Evolutionary conservation across 345 rosid species (phyloP).

Genomic region (Punica granatum): DNA sequence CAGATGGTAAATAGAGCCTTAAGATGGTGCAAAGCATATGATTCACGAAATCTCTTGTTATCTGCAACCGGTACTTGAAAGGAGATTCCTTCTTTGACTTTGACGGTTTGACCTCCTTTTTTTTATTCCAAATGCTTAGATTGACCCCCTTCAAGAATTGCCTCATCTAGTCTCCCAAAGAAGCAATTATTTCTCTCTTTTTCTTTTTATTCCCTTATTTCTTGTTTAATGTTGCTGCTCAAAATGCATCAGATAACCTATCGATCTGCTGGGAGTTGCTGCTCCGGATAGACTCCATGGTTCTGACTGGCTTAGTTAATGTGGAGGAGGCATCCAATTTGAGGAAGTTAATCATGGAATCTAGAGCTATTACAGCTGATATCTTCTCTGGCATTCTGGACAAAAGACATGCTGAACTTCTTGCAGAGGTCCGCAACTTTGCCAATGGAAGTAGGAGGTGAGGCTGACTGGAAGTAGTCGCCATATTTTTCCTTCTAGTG

Average conservation of each 20-base stretch:
- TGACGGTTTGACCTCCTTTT: background rate
- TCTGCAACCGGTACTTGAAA: background rate
- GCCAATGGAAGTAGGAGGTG: conserved; percentile 45
- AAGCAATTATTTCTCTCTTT: background rate
- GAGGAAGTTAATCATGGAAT: conserved; percentile 44
- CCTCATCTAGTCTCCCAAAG: background rate
- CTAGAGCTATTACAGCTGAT: conserved; percentile 40
- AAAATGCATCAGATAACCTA: conserved; percentile 38
- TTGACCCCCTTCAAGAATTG: background rate
- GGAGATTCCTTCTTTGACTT: background rate
- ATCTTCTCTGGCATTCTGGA: conserved; percentile 30
- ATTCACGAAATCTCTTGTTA: background rate
- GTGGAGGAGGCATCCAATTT: conserved; percentile 51
- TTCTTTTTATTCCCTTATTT: background rate
- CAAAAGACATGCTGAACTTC: conserved; percentile 47
- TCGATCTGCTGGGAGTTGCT: conserved; percentile 58
- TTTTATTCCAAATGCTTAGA: background rate
- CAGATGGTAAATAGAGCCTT: background rate
- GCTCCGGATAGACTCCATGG: conserved; percentile 71
- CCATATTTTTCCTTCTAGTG: background rate
- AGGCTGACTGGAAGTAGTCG: conserved; percentile 3
- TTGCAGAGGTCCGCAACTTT: conserved; percentile 53
- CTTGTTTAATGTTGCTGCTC: conserved; percentile 7
- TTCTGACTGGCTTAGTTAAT: conserved; percentile 45
- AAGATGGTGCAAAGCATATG: background rate